Conservation (phyloP, 2,329 filamentous ascomycete species). For the Trichoderma citrinoviride region DNA sequence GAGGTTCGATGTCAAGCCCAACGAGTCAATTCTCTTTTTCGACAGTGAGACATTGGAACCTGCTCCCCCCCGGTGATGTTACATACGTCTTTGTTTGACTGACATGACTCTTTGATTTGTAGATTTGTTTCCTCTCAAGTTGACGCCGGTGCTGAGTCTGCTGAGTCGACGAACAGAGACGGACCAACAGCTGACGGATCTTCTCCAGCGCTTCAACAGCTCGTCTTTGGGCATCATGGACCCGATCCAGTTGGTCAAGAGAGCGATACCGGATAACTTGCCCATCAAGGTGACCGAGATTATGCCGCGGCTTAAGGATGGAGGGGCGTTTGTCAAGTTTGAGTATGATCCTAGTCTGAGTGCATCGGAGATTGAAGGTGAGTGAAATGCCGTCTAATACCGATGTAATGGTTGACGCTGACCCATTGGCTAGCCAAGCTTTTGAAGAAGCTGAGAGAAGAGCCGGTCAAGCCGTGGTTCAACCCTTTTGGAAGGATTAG, state of each 20-base stretch:
- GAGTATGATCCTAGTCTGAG: slow-evolving; percentile 45
- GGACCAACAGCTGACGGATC: slow-evolving; percentile 48
- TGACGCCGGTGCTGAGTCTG: slow-evolving; percentile 50
- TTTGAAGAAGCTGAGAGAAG: slow-evolving; percentile 60
- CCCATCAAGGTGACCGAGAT: slow-evolving; percentile 75
- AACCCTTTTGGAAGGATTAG: slow-evolving; percentile 73
- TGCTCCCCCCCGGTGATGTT: background rate
- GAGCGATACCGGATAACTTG: slow-evolving; percentile 60
- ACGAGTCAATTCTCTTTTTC: slow-evolving; percentile 85
- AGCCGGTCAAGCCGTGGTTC: slow-evolving; percentile 84
- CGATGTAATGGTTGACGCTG: background rate
- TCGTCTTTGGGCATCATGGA: slow-evolving; percentile 50
- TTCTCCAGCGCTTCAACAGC: slow-evolving; percentile 53
- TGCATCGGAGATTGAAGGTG: slow-evolving; percentile 45
- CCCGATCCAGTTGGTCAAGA: slow-evolving; percentile 54
- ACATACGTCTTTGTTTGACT: background rate
- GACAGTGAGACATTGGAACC: slow-evolving; percentile 62
- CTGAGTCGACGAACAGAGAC: slow-evolving; percentile 46
- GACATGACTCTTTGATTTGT: background rate
- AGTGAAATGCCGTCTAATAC: background rate
- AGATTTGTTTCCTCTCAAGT: slow-evolving; percentile 82
- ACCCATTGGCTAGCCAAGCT: slow-evolving; percentile 47
- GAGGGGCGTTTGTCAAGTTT: slow-evolving; percentile 91
- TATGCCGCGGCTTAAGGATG: slow-evolving; percentile 81
- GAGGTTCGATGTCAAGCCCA: slow-evolving; percentile 71